phyloP scores from a whole-genome alignment of 2,329 filamentous ascomycete genomes.

The Xylaria sp. region DNA sequence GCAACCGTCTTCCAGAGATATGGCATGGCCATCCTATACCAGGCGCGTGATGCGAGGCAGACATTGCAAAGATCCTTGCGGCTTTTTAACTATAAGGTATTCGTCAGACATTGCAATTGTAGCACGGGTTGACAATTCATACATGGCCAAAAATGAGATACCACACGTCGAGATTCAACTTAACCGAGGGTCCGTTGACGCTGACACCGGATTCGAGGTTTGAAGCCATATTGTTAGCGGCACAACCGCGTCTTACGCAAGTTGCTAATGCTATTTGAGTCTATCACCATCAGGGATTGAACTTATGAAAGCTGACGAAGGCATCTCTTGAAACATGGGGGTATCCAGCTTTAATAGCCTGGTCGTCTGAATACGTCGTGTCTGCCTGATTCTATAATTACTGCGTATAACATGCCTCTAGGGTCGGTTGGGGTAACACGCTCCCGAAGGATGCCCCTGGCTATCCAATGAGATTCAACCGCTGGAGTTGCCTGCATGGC shows the following conservation, averaged over 20 bases:
- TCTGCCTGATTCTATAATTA: not conserved
- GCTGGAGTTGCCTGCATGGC: not conserved
- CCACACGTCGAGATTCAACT: slow-evolving; percentile 17
- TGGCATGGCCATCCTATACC: slow-evolving; percentile 21
- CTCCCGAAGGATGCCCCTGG: not conserved
- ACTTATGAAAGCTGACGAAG: not conserved
- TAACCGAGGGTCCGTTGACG: not conserved
- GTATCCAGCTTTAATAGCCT: not conserved
- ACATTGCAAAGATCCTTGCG: slow-evolving; percentile 24
- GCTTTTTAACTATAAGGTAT: slow-evolving; percentile 14
- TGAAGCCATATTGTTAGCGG: not conserved
- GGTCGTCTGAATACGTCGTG: not conserved
- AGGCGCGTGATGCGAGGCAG: slow-evolving; percentile 24
- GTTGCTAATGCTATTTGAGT: not conserved
- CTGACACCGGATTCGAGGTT: not conserved
- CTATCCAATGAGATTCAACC: not conserved
- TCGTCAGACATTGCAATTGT: slow-evolving; percentile 14
- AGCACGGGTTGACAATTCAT: not conserved
- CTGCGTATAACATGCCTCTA: not conserved
- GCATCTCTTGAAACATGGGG: not conserved
- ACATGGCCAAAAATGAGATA: slow-evolving; percentile 15
- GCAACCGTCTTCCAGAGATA: slow-evolving; percentile 26
- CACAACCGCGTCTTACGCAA: not conserved
- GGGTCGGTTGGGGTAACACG: not conserved
- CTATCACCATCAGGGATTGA: not conserved